Evolutionary conservation across 768 basidiomycete species (phyloP), one percentile per base, ranked within the genome.

Genomic region (Phaeotremella fagi): DNA sequence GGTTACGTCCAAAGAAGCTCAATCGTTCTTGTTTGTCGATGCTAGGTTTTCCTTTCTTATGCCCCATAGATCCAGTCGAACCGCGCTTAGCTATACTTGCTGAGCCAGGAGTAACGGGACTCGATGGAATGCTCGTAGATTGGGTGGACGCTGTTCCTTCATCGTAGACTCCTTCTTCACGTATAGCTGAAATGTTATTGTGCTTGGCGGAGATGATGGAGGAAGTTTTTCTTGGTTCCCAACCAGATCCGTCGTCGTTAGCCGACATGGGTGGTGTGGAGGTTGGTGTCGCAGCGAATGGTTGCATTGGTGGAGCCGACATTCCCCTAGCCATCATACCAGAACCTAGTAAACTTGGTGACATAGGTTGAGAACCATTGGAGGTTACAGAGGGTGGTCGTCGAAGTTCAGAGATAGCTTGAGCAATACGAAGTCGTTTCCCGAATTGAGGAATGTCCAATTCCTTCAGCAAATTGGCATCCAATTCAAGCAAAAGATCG

Each of bases 371-470:
- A 0, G 80, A 79, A 45, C 42, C 37, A 2, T 52, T 23, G 1
- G 84, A 82, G 22, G 79, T 63, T 18, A 57, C 44, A 43, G 86
- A 76, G 0, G 83, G 82, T 0, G 84, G 82, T 2, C 83, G 82
- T 23, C 85, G 83, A 4, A 99, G 82, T 52, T 99, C 92, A 3
- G 82, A 77, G 62, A 99, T 95, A 23, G 90, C 90, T 60, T 94
- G 91, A 23, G 87, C 85, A 51, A 99, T 91, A 50, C 89, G 84
- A 73, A 89, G 80, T 16, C 95, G 88, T 71, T 95, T 95, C 12
- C 95, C 95, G 62, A 94, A 95, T 3, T 90, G 90, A 66, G 81
- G 78, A 60, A 99, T 90, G 22, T 91, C 95, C 48, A 99, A 85
- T 77, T 98, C 92, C 77, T 98, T 98, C 64, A 99, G 84, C 15